Percentiles rank a stretch among this genome's conserved stretches.
Conservation (phyloP, 805 yeast genomes). For the Lipomyces japonicus region DNA sequence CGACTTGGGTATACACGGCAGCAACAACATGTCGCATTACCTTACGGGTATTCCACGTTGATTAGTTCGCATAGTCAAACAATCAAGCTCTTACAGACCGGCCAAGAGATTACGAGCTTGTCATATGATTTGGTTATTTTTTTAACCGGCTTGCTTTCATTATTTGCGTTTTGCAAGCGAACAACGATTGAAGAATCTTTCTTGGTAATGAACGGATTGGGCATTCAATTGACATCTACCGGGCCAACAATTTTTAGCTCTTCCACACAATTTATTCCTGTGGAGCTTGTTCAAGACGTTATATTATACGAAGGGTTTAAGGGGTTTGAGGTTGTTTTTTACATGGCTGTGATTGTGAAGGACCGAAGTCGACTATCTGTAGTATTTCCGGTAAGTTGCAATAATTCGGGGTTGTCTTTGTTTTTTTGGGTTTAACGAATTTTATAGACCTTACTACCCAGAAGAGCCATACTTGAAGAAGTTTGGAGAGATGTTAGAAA, state of each 20-base stretch:
- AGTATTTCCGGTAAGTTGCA: conserved; percentile 28
- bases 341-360: conserved; percentile 46
- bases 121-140: conserved; percentile 2
- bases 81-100: neutral
- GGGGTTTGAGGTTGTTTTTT: conserved; percentile 49
- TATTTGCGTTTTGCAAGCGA: conserved; percentile 7
- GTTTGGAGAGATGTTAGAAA: conserved; percentile 23
- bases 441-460: conserved; percentile 16
- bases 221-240: conserved; percentile 41
- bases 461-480: conserved; percentile 15
- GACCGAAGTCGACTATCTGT: conserved; percentile 24
- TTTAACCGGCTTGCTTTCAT: neutral
- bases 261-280: conserved; percentile 41
- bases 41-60: neutral
- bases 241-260: conserved; percentile 31
- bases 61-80: neutral
- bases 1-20: neutral
- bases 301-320: conserved; percentile 52
- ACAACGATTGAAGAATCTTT: conserved; percentile 30
- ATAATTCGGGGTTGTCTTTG: conserved; percentile 4
- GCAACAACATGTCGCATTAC: neutral
- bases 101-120: neutral
- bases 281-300: conserved; percentile 45
- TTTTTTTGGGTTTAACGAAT: neutral
- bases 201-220: conserved; percentile 34